A percentile compares a stretch with the other conserved stretches of the same genome.
These are phyloP conservation scores for Candida peoriensis DNA, from an alignment of 805 yeast genomes.

Conservation along the genomic window DNA sequence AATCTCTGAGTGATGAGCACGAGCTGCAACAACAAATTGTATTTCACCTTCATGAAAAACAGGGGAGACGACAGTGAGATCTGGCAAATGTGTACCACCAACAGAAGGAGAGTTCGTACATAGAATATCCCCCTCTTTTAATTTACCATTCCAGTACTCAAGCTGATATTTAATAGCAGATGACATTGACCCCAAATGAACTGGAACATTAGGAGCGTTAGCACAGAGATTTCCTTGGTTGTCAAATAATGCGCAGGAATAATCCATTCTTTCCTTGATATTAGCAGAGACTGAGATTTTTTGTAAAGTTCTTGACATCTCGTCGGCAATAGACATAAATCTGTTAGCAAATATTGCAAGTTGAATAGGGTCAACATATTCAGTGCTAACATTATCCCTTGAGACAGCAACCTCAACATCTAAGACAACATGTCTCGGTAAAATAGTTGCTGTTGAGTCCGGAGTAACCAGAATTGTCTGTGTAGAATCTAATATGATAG, in stretches of 20 bases:
- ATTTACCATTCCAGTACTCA: constrained; percentile 32
- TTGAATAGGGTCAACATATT: constrained; percentile 41
- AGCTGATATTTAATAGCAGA: constrained; percentile 34
- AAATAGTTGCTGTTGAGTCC: constrained; percentile 29
- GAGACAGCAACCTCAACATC: constrained; percentile 26
- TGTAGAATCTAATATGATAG: constrained; percentile 31
- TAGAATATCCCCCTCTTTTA: constrained; percentile 39
- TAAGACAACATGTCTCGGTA: constrained; percentile 31
- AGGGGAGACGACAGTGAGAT: constrained; percentile 54
- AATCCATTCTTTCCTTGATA: constrained; percentile 44
- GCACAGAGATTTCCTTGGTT: constrained; percentile 39
- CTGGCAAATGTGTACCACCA: constrained; percentile 46
- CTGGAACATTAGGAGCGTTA: constrained; percentile 45
- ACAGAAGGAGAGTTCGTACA: constrained; percentile 39
- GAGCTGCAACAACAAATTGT: constrained; percentile 48
- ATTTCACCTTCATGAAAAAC: constrained; percentile 43
- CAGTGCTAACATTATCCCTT: constrained; percentile 37
- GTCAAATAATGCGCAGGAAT: constrained; percentile 44
- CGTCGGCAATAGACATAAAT: constrained; percentile 48
- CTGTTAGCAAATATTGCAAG: constrained; percentile 40
- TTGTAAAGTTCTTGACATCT: constrained; percentile 42
- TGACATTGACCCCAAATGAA: constrained; percentile 44
- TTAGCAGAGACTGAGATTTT: constrained; percentile 40
- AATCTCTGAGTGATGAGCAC: constrained; percentile 62
- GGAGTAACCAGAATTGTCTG: constrained; percentile 38